phyloP scores from a whole-genome alignment of 176 grass and related monocot genomes.

The Carex scoparia region DNA sequence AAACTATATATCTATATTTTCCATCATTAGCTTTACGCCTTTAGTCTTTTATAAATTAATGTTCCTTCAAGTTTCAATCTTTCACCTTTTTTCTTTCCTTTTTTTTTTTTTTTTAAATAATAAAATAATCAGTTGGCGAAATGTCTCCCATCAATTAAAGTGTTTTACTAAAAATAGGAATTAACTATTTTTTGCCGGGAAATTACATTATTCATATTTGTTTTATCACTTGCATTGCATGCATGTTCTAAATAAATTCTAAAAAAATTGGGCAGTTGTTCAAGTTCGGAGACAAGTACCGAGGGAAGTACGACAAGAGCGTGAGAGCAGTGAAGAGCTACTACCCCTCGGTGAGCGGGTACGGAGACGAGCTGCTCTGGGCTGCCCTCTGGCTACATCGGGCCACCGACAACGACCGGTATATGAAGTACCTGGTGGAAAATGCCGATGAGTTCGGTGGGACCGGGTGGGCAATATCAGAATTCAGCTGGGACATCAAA shows the following conservation, averaged over 20 bases:
- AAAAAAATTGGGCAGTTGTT: conserved; percentile 42
- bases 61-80: conserved; percentile 15
- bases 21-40: background rate
- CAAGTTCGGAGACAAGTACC: conserved; percentile 69
- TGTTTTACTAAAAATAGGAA: background rate
- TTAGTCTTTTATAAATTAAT: background rate
- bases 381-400: conserved; percentile 84
- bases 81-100: background rate
- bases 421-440: conserved; percentile 47
- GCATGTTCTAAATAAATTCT: background rate
- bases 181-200: background rate
- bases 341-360: conserved; percentile 80
- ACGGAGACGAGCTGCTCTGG: conserved; percentile 88
- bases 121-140: background rate
- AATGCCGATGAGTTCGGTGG: conserved; percentile 69
- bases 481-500: conserved; percentile 99
- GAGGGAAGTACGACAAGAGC: conserved; percentile 54
- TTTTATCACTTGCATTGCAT: background rate
- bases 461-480: conserved; percentile 73
- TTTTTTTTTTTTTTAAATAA: background rate
- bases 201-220: background rate
- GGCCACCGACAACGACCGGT: conserved; percentile 42
- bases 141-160: conserved; percentile 3
- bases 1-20: background rate
- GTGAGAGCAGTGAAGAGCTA: conserved; percentile 55